Evolutionary conservation across 2,329 filamentous ascomycete species (phyloP), one percentile per base, ranked within the genome.

Genomic region (Apiospora phragmitis): DNA sequence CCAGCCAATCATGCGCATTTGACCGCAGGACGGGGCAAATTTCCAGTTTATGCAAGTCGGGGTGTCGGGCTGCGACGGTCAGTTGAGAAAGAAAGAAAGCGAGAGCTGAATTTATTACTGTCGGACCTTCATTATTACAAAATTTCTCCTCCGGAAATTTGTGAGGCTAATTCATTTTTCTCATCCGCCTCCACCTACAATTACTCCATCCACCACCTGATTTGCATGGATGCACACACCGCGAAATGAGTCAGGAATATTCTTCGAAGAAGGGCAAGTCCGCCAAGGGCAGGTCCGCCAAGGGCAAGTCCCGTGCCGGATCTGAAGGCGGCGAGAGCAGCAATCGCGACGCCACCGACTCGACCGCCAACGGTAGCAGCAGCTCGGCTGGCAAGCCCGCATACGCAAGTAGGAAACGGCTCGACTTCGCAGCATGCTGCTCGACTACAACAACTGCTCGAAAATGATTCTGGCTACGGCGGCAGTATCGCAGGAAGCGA

Each of bases 381-480:
- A 12, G 62, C 49, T 49, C 45, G 21, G 26, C 49, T 21, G 78
- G 75, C 71, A 78, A 77, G 72, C 92, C 92, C 68, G 87, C 90
- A 71, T 98, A 95, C 82, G 93, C 97, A 94, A 6, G 93, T 98
- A 68, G 95, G 95, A 71, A 90, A 87, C 74, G 95, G 95, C 69
- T 91, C 91, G 69, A 91, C 92, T 29, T 95, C 95, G 26, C 91
- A 94, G 78, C 93, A 94, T 79, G 95, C 94, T 47, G 89, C 92
- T 41, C 91, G 91, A 70, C 86, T 98, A 49, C 93, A 96, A 81
- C 90, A 91, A 24, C 89, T 97, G 76, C 85, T 98, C 70, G 94
- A 97, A 72, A 85, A 90, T 71, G 96, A 99, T 80, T 98, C 95
- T 24, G 96, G 95, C 8, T 98, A 98, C 78, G 95, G 94, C 70